These are phyloP conservation scores for Colletotrichum sp. DNA, from an alignment of 2,329 filamentous ascomycete species.

Conservation along the genomic window DNA sequence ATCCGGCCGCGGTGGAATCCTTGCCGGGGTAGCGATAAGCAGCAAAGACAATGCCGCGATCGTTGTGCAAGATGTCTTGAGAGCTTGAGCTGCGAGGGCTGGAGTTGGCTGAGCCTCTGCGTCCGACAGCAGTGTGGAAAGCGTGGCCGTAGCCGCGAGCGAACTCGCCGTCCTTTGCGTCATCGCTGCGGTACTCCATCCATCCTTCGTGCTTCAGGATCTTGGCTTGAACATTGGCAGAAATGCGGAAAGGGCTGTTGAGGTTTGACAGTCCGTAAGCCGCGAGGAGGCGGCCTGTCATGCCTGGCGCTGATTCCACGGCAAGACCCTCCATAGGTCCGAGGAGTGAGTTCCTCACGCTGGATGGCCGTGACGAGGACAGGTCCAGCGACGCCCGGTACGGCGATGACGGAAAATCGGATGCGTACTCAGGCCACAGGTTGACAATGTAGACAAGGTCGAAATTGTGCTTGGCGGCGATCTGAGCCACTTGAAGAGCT, in stretches of 20 bases:
- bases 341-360: constrained; percentile 7
- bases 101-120: neutral
- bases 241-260: constrained; percentile 57
- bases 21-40: constrained; percentile 55
- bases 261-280: constrained; percentile 59
- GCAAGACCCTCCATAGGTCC: constrained; percentile 13
- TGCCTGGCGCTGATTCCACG: constrained; percentile 23
- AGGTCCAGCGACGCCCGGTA: constrained; percentile 21
- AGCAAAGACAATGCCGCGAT: constrained; percentile 62
- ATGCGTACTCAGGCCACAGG: constrained; percentile 52
- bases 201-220: constrained; percentile 55
- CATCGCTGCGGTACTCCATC: constrained; percentile 56
- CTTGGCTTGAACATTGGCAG: constrained; percentile 52
- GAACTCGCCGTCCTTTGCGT: constrained; percentile 48
- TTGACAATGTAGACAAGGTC: constrained; percentile 65
- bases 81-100: constrained; percentile 4
- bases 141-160: constrained; percentile 58
- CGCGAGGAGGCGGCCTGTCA: constrained; percentile 58
- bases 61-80: constrained; percentile 29
- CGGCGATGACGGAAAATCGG: constrained; percentile 14
- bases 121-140: constrained; percentile 52
- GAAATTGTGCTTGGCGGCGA: constrained; percentile 61
- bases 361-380: constrained; percentile 20
- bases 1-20: constrained; percentile 39
- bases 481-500: constrained; percentile 51